Evolutionary conservation across 306 rosid species (phyloP).

Genomic region (Cicer cuneatum): DNA sequence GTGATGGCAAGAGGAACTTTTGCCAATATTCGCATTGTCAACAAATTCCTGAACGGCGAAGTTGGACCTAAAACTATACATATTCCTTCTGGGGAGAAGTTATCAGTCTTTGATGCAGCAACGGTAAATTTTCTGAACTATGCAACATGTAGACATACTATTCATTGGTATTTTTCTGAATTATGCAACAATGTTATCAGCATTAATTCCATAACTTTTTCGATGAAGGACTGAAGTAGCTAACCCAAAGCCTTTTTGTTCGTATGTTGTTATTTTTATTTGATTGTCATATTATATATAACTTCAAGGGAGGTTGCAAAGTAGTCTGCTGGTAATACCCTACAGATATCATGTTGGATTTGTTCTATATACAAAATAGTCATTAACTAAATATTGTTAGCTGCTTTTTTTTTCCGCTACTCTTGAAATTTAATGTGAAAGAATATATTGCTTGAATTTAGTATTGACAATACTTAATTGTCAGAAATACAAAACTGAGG

Average conservation of each 20-base stretch:
- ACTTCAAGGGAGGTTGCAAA: constrained; percentile 13
- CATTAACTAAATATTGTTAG: not conserved
- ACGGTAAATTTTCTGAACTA: constrained; percentile 58
- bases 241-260: constrained; percentile 4
- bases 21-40: constrained; percentile 92
- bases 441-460: constrained; percentile 19
- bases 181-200: not conserved
- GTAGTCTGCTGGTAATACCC: constrained; percentile 20
- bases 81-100: constrained; percentile 84
- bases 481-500: constrained; percentile 86
- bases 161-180: constrained; percentile 27
- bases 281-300: constrained; percentile 14
- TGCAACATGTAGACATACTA: constrained; percentile 2
- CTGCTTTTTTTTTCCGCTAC: not conserved
- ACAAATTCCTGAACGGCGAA: constrained; percentile 90
- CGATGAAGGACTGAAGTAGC: not conserved
- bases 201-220: not conserved
- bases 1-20: constrained; percentile 94
- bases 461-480: constrained; percentile 32
- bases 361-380: constrained; percentile 14
- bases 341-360: constrained; percentile 8
- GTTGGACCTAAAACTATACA: constrained; percentile 94
- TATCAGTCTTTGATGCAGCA: constrained; percentile 89
- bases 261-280: constrained; percentile 8
- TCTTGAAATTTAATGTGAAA: constrained; percentile 15